These are phyloP conservation scores for Piedraia hortae DNA, from an alignment of 2,329 filamentous ascomycete genomes.

Conservation along the genomic window DNA sequence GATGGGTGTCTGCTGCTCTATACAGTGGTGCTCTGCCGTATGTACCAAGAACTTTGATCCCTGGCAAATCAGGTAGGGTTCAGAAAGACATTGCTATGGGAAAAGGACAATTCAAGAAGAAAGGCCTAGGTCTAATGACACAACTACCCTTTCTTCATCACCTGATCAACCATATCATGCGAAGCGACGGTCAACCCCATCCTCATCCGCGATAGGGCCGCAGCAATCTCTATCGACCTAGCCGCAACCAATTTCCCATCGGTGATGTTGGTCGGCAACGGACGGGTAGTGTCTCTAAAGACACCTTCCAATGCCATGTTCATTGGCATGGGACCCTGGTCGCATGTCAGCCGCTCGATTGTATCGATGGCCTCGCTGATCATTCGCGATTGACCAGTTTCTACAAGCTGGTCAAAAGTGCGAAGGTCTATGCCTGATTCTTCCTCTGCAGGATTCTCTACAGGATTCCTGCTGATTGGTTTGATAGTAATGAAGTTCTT, in stretches of 20 bases:
- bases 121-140: no score
- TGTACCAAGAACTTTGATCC: no score
- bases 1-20: no score
- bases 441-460: slow-evolving; percentile 8
- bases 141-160: no score
- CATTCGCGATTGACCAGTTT: slow-evolving; percentile 10
- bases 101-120: no score
- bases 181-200: no score
- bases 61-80: no score
- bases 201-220: slow-evolving; percentile 9
- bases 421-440: slow-evolving; percentile 10
- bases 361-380: slow-evolving; percentile 6
- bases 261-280: slow-evolving; percentile 6
- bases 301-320: slow-evolving; percentile 4
- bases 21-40: no score
- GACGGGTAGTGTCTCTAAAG: slow-evolving; percentile 5
- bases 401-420: slow-evolving; percentile 10
- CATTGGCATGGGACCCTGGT: not conserved
- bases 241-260: slow-evolving; percentile 10
- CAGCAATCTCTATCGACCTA: slow-evolving; percentile 9
- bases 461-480: slow-evolving; percentile 6
- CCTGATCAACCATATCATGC: no score
- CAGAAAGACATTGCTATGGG: no score
- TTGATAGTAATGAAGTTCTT: slow-evolving; percentile 10
- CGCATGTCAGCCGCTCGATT: not conserved